Evolutionary conservation across 106 monocot genomes (phyloP).

Genomic region (Apostasia shenzhenica): DNA sequence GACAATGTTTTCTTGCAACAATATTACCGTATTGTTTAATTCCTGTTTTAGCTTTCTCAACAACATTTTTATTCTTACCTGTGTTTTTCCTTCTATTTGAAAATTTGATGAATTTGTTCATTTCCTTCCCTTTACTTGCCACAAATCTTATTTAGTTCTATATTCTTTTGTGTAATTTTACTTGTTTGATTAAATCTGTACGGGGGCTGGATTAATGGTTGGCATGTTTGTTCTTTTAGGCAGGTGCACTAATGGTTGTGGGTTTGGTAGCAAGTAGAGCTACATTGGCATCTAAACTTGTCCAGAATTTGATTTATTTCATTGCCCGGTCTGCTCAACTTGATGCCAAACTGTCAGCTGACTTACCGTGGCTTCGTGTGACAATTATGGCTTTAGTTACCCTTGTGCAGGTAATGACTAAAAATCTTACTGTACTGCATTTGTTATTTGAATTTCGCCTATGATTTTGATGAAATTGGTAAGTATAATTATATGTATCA

Average conservation of each 20-base stretch:
- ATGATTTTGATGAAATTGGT: too few species aligned
- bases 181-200: not conserved
- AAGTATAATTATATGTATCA: too few species aligned
- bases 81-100: too few species aligned
- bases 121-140: too few species aligned
- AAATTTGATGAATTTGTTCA: too few species aligned
- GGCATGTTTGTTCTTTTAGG: conserved; percentile 24
- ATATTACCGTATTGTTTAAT: too few species aligned
- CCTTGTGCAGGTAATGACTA: conserved; percentile 65
- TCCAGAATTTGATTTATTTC: conserved; percentile 42
- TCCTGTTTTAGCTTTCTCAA: too few species aligned
- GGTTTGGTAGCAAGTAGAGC: conserved; percentile 74
- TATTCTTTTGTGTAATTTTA: not conserved
- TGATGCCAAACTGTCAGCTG: conserved; percentile 48
- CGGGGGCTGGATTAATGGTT: not conserved
- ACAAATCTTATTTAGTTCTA: too few species aligned
- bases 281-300: conserved; percentile 51
- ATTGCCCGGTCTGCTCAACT: conserved; percentile 54
- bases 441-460: too few species aligned
- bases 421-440: not conserved
- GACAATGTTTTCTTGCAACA: too few species aligned
- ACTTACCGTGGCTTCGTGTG: conserved; percentile 73
- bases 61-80: too few species aligned
- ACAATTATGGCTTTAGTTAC: conserved; percentile 59
- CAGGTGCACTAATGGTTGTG: conserved; percentile 87